Percentiles rank a stretch among this genome's conserved stretches.
These are phyloP conservation scores for Bryoglossum gracile DNA, from an alignment of 495 filamentous ascomycete genomes.

Conservation along the genomic window DNA sequence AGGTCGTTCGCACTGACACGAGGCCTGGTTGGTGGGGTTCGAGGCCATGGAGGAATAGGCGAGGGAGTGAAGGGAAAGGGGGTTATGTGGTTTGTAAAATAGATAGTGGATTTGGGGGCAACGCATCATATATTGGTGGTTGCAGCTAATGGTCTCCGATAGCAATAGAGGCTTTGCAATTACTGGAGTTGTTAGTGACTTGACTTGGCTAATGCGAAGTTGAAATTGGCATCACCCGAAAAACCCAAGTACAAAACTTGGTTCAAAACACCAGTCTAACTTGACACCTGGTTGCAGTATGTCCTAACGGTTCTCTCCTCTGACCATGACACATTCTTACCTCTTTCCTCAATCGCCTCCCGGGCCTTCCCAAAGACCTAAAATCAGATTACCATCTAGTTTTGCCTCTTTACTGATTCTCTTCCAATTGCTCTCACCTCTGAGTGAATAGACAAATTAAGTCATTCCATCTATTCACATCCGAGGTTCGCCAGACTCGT, in stretches of 20 bases:
- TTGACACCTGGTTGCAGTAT: not conserved
- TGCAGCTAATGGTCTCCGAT: not conserved
- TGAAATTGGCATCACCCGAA: too few species aligned
- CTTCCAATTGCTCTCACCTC: too few species aligned
- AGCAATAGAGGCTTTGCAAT: constrained; percentile 10
- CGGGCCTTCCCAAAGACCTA: not conserved
- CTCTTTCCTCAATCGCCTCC: not conserved
- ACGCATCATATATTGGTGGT: constrained; percentile 10
- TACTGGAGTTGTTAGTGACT: too few species aligned
- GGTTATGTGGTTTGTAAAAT: constrained; percentile 16
- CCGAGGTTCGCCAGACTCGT: too few species aligned
- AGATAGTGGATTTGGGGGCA: constrained; percentile 18
- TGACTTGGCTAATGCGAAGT: too few species aligned
- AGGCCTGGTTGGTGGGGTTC: constrained; percentile 1
- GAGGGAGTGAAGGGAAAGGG: not conserved
- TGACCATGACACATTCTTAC: not conserved
- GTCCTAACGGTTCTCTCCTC: not conserved
- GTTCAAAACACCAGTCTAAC: not conserved
- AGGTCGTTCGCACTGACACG: not conserved
- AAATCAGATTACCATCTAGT: too few species aligned
- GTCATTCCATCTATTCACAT: too few species aligned
- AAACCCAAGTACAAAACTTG: not conserved
- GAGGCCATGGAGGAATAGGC: not conserved
- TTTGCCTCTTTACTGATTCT: not conserved
- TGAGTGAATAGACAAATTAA: too few species aligned